Evolutionary conservation across 78 protist species (phyloP), one percentile per base, ranked within the genome.

Genomic region (Carpediemonas membranifera): DNA sequence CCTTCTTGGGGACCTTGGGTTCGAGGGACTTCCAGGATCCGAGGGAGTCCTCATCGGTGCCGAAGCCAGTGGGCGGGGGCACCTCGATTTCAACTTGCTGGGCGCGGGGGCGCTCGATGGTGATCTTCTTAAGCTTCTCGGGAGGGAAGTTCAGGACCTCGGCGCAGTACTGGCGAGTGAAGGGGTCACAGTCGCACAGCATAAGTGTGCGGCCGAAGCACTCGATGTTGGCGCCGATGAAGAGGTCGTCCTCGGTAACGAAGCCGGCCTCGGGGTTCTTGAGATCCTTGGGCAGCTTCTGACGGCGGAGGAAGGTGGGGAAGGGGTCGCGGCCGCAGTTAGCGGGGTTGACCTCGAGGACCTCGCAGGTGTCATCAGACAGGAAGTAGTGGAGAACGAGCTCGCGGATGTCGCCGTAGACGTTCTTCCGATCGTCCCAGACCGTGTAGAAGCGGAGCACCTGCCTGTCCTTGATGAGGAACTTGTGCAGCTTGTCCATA

Each of bases 301-400:
- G 74, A n/a, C 79, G 55, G 33, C 43, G 28, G 37, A 83, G 27
- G 52, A 83, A 64, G 28, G 11, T 1, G 24, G 84, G 76, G 73
- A 70, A 71, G 27, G 77, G 74, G 65, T 80, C 86, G 18, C 76
- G 34, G 1, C 91, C 91, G 0, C 74, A 57, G 76, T 87, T 87
- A 51, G 61, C 7, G 39, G 11, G 1, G 25, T 37, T 44, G 15
- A 55, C 63, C 71, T 79, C 81, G 21, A 31, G 54, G 15, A 85
- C 67, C 44, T 73, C 83, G 25, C 71, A 24, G 31, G 82, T 81
- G 71, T 74, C 84, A 81, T 83, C 87, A 25, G 76, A 54, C 47
- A 83, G 80, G 73, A 25, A 87, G 77, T 81, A 87, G 60, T 74
- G 72, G 31, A 84, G 16, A 27, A 50, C 33, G 61, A 77, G 69